Percentiles rank a stretch among this genome's conserved stretches.
Evolutionary conservation across 2,329 filamentous ascomycete species (phyloP).

Genomic region (Blumeriella jaapii): DNA sequence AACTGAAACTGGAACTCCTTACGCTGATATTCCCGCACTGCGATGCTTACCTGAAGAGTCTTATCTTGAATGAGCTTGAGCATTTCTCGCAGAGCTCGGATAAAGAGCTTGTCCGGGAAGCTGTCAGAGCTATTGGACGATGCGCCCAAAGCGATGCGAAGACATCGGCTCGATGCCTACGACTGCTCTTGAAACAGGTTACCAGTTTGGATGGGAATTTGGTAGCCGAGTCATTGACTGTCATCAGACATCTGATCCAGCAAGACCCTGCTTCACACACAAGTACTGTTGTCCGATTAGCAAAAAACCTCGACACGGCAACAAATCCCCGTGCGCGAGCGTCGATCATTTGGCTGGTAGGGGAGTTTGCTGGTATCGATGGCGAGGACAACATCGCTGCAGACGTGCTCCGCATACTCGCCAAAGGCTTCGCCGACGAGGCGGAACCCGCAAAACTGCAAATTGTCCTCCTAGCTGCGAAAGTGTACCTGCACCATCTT

Average conservation of each 20-base stretch:
- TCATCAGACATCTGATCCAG: constrained; percentile 91
- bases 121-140: constrained; percentile 83
- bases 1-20: constrained; percentile 81
- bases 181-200: constrained; percentile 74
- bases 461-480: constrained; percentile 86
- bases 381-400: constrained; percentile 82
- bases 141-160: constrained; percentile 70
- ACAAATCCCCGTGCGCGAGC: constrained; percentile 81
- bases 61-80: constrained; percentile 86
- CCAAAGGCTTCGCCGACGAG: constrained; percentile 76
- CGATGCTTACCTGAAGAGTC: constrained; percentile 61
- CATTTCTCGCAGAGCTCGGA: constrained; percentile 77
- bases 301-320: constrained; percentile 81
- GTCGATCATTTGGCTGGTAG: constrained; percentile 94
- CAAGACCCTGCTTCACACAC: constrained; percentile 72
- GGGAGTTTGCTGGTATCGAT: constrained; percentile 76
- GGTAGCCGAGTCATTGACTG: constrained; percentile 85
- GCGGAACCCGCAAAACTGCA: constrained; percentile 80
- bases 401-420: constrained; percentile 79
- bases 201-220: constrained; percentile 78
- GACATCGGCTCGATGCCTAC: constrained; percentile 69
- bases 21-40: constrained; percentile 84
- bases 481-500: constrained; percentile 85
- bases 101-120: constrained; percentile 70
- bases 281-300: constrained; percentile 77